phyloP scores from a whole-genome alignment of 1,139 yeast species.

The Yamadazyma sp. region DNA sequence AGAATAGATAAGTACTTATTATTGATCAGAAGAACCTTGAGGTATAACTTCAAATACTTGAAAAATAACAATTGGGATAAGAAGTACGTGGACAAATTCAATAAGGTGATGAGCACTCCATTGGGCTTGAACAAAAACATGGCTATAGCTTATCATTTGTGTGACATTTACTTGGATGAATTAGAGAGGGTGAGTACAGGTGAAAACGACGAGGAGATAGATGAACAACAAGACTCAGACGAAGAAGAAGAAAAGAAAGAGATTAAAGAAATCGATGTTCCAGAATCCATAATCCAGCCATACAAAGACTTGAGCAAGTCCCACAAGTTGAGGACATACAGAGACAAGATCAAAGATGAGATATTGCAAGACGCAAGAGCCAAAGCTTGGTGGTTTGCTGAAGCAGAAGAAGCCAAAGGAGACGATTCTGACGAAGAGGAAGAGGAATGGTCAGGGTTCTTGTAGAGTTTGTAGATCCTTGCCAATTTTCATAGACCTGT shows the following conservation, averaged over 20 bases:
- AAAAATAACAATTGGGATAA: constrained; percentile 57
- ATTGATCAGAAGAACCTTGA: constrained; percentile 73
- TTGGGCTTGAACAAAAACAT: constrained; percentile 59
- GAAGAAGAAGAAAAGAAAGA: constrained; percentile 27
- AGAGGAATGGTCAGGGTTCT: constrained; percentile 33
- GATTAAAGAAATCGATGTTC: constrained; percentile 49
- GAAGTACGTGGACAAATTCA: constrained; percentile 46
- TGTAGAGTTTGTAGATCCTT: background rate
- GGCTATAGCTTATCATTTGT: constrained; percentile 81
- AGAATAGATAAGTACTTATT: constrained; percentile 84
- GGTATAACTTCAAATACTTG: constrained; percentile 63
- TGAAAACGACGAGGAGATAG: constrained; percentile 1
- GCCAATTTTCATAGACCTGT: constrained; percentile 9
- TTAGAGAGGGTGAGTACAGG: constrained; percentile 34
- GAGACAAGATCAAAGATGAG: constrained; percentile 64
- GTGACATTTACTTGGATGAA: constrained; percentile 85
- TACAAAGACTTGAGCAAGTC: constrained; percentile 52
- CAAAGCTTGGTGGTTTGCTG: constrained; percentile 60
- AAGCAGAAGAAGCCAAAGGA: constrained; percentile 24
- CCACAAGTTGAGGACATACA: constrained; percentile 61
- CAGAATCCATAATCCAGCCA: constrained; percentile 55
- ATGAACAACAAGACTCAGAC: constrained; percentile 36
- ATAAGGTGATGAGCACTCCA: constrained; percentile 41
- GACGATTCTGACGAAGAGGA: constrained; percentile 22
- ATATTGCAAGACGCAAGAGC: constrained; percentile 66